phyloP scores from a whole-genome alignment of 2,329 filamentous ascomycete species.

The Hypoxylon rubiginosum region DNA sequence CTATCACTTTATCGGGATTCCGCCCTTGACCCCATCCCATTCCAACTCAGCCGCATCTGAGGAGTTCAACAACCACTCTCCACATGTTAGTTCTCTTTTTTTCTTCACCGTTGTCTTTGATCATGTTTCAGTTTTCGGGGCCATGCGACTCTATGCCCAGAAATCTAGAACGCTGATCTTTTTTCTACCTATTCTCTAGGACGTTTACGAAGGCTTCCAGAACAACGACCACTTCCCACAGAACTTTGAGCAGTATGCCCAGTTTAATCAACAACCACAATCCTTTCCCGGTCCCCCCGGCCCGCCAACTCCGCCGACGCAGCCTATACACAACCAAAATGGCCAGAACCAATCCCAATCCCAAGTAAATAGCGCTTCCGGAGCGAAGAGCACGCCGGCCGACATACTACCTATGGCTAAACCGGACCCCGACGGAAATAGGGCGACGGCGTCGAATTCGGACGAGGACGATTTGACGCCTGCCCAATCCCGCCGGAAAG shows the following conservation, averaged over 20 bases:
- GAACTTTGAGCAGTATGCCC: constrained; percentile 61
- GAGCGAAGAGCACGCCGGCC: constrained; percentile 43
- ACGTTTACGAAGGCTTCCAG: constrained; percentile 63
- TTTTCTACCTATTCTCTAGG: constrained; percentile 54
- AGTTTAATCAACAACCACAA: constrained; percentile 57
- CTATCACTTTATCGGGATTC: constrained; percentile 68
- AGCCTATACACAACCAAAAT: constrained; percentile 50
- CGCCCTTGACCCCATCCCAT: constrained; percentile 68
- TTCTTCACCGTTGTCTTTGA: constrained; percentile 22
- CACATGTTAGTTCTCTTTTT: constrained; percentile 65
- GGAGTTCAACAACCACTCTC: constrained; percentile 67
- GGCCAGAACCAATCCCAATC: constrained; percentile 46
- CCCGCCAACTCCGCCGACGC: constrained; percentile 67
- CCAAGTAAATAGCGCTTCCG: constrained; percentile 42
- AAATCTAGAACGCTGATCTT: constrained; percentile 44
- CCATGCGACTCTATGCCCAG: constrained; percentile 46
- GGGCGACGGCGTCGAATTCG: constrained; percentile 63
- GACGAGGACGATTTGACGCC: constrained; percentile 69
- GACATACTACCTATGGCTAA: constrained; percentile 56
- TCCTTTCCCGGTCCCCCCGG: constrained; percentile 63
- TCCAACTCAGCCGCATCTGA: constrained; percentile 68
- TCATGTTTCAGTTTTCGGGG: constrained; percentile 35
- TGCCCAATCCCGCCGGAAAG: constrained; percentile 70
- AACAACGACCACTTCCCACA: constrained; percentile 62
- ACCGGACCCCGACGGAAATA: constrained; percentile 57